These are phyloP conservation scores for Galerina marginata DNA, from an alignment of 768 basidiomycete genomes.

Conservation along the genomic window DNA sequence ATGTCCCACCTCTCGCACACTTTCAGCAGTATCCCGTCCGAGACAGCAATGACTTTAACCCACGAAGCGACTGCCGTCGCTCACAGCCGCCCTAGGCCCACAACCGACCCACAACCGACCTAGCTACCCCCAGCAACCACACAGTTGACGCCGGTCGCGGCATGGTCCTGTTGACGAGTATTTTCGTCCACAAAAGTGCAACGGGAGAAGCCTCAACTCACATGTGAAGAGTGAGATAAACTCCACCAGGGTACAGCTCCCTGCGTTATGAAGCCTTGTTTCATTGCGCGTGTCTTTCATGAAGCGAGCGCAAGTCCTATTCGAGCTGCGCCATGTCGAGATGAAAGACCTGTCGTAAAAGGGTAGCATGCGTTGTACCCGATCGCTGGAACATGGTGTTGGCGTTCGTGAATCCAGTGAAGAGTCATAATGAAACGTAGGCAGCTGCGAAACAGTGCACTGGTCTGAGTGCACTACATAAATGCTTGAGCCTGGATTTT, in stretches of 20 bases:
- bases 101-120: too few relatives aligned
- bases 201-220: conserved; percentile 16
- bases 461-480: too few relatives aligned
- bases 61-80: too few relatives aligned
- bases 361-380: conserved; percentile 12
- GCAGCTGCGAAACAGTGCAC: too few relatives aligned
- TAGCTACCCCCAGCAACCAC: too few relatives aligned
- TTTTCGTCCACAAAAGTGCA: conserved; percentile 1
- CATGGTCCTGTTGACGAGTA: conserved; percentile 19
- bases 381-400: conserved; percentile 18
- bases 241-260: conserved; percentile 9
- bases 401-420: not conserved
- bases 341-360: conserved; percentile 16
- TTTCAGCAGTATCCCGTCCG: too few relatives aligned
- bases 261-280: conserved; percentile 16
- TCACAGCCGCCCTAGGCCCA: too few relatives aligned
- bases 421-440: not conserved
- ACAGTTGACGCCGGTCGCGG: too few relatives aligned
- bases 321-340: conserved; percentile 6
- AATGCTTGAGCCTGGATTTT: too few relatives aligned
- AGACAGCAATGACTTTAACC: too few relatives aligned
- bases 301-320: conserved; percentile 14
- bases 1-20: too few relatives aligned
- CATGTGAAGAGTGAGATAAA: conserved; percentile 12
- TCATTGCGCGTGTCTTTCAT: conserved; percentile 22